Percentiles rank a stretch among this genome's conserved stretches.
Evolutionary conservation across 352 stramenopile species (phyloP).

Genomic region (Phytophthora megakarya): DNA sequence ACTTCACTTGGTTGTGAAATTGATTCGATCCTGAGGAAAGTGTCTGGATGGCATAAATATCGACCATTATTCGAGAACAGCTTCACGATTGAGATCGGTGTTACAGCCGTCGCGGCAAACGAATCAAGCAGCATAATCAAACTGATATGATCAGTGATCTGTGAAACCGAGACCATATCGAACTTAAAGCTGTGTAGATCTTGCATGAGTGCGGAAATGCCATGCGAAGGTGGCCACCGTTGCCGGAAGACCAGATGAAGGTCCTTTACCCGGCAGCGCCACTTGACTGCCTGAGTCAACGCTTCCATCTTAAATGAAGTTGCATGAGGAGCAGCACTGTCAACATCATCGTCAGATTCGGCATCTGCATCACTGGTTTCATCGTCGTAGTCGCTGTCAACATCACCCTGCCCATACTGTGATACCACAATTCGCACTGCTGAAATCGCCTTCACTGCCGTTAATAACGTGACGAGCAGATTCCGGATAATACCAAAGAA

Average conservation of each 20-base stretch:
- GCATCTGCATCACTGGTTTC: conserved; percentile 33
- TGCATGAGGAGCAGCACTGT: conserved; percentile 15
- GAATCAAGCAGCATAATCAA: conserved; percentile 83
- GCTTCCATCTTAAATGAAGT: conserved; percentile 47
- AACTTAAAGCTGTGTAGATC: conserved; percentile 48
- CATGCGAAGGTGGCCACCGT: conserved; percentile 65
- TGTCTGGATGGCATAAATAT: conserved; percentile 63
- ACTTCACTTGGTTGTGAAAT: conserved; percentile 25
- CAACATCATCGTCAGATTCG: conserved; percentile 40
- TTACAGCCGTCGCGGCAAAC: conserved; percentile 73
- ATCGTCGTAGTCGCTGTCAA: conserved; percentile 37
- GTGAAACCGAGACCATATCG: conserved; percentile 39
- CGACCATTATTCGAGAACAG: conserved; percentile 58
- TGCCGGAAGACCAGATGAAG: conserved; percentile 48
- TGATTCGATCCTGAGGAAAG: conserved; percentile 42
- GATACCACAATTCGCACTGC: not conserved
- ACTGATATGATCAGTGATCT: conserved; percentile 68
- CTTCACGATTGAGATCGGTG: conserved; percentile 71
- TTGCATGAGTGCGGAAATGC: conserved; percentile 54
- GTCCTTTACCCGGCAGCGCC: conserved; percentile 53
- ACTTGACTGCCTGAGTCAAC: conserved; percentile 52
- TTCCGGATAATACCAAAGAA: conserved; percentile 83
- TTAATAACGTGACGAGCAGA: conserved; percentile 52
- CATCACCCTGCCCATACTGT: conserved; percentile 17
- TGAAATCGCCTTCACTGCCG: conserved; percentile 35